Evolutionary conservation across 495 filamentous ascomycete genomes (phyloP).

Genomic region (Talaromyces borbonicus): DNA sequence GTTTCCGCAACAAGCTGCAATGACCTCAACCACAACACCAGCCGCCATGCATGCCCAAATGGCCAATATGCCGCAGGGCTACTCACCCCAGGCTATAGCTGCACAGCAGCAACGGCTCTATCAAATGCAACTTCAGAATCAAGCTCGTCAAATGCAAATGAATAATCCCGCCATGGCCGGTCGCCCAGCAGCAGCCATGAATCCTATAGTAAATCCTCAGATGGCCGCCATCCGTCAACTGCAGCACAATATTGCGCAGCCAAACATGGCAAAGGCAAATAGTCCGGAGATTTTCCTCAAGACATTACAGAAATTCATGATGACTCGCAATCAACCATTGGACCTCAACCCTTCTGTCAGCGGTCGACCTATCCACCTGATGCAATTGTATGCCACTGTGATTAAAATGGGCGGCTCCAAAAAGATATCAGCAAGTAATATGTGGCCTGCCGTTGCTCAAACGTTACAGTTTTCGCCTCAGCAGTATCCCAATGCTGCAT

Average conservation of each 20-base stretch:
- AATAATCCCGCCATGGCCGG: slow-evolving; percentile 34
- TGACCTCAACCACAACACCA: slow-evolving; percentile 25
- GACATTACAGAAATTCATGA: slow-evolving; percentile 62
- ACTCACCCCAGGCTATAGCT: slow-evolving; percentile 38
- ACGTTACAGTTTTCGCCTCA: slow-evolving; percentile 54
- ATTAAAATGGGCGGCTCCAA: slow-evolving; percentile 71
- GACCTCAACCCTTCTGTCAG: slow-evolving; percentile 60
- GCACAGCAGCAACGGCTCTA: slow-evolving; percentile 41
- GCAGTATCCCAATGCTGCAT: slow-evolving; percentile 53
- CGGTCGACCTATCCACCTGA: slow-evolving; percentile 58
- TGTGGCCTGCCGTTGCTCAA: slow-evolving; percentile 63
- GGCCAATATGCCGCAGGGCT: slow-evolving; percentile 38
- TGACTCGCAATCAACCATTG: slow-evolving; percentile 53
- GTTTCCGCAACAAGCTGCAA: slow-evolving; percentile 37
- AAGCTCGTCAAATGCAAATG: slow-evolving; percentile 58
- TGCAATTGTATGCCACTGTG: slow-evolving; percentile 66
- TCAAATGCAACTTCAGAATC: slow-evolving; percentile 48
- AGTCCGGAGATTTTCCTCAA: slow-evolving; percentile 68
- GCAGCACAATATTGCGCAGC: slow-evolving; percentile 57
- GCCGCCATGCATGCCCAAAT: slow-evolving; percentile 32
- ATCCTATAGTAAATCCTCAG: slow-evolving; percentile 37
- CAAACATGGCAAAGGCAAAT: slow-evolving; percentile 43
- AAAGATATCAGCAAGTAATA: slow-evolving; percentile 53
- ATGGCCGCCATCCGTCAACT: slow-evolving; percentile 39
- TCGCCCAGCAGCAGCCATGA: slow-evolving; percentile 31